Conservation (phyloP, 805 yeast genomes). For the Candida sphagnicola region DNA sequence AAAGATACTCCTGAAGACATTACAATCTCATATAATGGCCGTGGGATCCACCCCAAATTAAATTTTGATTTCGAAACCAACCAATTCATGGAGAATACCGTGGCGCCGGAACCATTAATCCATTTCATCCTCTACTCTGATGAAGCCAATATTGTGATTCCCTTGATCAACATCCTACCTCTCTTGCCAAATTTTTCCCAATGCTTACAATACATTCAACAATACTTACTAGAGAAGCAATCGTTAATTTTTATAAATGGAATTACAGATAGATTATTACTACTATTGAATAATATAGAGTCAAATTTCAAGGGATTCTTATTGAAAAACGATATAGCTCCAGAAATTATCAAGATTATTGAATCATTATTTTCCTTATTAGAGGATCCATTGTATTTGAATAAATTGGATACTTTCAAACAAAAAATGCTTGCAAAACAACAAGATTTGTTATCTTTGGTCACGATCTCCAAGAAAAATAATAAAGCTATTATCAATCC, state of each 20-base stretch:
- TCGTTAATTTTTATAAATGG: not conserved
- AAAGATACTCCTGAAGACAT: not conserved
- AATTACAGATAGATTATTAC: constrained; percentile 48
- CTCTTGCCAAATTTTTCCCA: constrained; percentile 31
- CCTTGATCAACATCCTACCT: constrained; percentile 27
- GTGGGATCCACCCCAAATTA: constrained; percentile 32
- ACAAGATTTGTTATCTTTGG: constrained; percentile 26
- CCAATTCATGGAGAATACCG: constrained; percentile 42
- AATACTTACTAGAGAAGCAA: constrained; percentile 6
- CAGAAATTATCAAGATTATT: constrained; percentile 52
- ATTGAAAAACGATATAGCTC: constrained; percentile 58
- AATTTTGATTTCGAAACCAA: constrained; percentile 42
- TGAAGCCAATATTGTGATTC: constrained; percentile 12
- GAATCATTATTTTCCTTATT: constrained; percentile 27
- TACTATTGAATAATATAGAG: constrained; percentile 53
- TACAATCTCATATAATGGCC: constrained; percentile 19
- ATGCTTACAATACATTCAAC: constrained; percentile 18
- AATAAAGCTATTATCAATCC: constrained; percentile 11
- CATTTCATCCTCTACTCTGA: constrained; percentile 56
- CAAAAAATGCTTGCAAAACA: constrained; percentile 50
- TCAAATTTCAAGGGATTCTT: constrained; percentile 66
- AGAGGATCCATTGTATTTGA: constrained; percentile 3
- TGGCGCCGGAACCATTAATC: constrained; percentile 63
- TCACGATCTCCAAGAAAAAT: constrained; percentile 12
- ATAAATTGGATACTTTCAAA: constrained; percentile 50